Evolutionary conservation across 768 basidiomycete genomes (phyloP), one percentile per base, ranked within the genome.

Genomic region (Epithele typhae): DNA sequence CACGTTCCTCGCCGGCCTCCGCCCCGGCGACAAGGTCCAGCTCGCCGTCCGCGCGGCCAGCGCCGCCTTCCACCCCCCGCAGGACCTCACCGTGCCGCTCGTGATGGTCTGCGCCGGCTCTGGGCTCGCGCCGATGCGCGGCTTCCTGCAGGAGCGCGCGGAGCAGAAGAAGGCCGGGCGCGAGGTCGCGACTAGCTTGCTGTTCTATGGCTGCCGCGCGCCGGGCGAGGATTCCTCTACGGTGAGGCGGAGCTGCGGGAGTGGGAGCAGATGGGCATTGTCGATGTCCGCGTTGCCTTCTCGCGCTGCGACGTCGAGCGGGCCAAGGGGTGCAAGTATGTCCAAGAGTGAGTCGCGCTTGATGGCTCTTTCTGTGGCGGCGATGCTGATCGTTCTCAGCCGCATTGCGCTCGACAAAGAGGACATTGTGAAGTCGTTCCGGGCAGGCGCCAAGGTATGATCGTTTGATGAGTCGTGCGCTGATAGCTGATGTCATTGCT

Each of bases 131-230:
- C 75, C 75, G 3, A 72, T 76, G 68, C 66, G 74, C 30, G 73
- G 70, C 1, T 77, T 77, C 63, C 64, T 77, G 24, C 73, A 76
- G 58, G 75, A 76, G 52, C 67, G 75, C 9, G 71, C 72, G 15
- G 55, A 67, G 44, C 74, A 76, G 56, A 72, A 68, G 56, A 48
- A 57, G 18, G 60, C 70, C 5, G 73, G 73, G 0, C 61, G 72
- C 6, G 59, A 66, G 14, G 67, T 73, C 18, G 71, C 68, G 11
- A 58, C 61, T 51, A 64, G 65, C 47, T 37, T 72, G 12, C 53
- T 74, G 35, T 76, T 73, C 65, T 73, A 72, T 51, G 74, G 74
- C 3, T 76, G 74, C 51, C 63, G 68, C 6, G 49, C 60, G 1
- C 67, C 70, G 15, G 58, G 61, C 9, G 63, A 55, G 36, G 73